Base-by-base conservation (phyloP, 306 rosid species). In the Lupinus albus region DNA sequence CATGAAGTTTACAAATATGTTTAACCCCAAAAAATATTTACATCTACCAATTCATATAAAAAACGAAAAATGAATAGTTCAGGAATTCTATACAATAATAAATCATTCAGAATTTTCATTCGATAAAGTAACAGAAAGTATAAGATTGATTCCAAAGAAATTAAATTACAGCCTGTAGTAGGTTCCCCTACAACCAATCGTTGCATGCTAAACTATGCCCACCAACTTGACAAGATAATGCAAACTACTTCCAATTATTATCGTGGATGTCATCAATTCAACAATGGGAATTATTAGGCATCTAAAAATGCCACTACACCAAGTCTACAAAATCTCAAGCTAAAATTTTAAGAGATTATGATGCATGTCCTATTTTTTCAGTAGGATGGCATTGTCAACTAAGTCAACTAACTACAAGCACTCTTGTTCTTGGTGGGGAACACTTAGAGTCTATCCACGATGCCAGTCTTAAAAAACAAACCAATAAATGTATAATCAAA, bases 191-290 rank as follows among this genome's bases (percentile, higher is more conserved):
- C n/a, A n/a, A n/a, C n/a, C n/a, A n/a, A n/a, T n/a, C n/a, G n/a
- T n/a, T n/a, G n/a, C n/a, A n/a, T n/a, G n/a, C n/a, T n/a, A n/a
- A n/a, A n/a, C n/a, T n/a, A n/a, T n/a, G n/a, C n/a, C n/a, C n/a
- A n/a, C 42, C 13, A 10, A 63, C 73, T 61, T 20, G 28, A 70
- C 15, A 15, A 74, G 59, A 73, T 64, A 35, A 81, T 70, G 60
- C 76, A 58, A 71, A 59, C 67, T 59, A 63, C 73, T 46, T 41
- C 62, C 76, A 79, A 75, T 85, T 39, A 68, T 74, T 79, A 74
- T 44, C 48, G 42, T 28, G 33, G 64, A 42, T 41, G 50, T 42
- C 33, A 62, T 46, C 80, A 39, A 70, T 53, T 53, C 70, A 61
- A 21, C 33, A 33, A 21, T 56, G 32, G 54, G 70, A 67, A 63